These are phyloP conservation scores for Tanacetum coccineum DNA, from an alignment of 129 eudicot species.

Conservation along the genomic window DNA sequence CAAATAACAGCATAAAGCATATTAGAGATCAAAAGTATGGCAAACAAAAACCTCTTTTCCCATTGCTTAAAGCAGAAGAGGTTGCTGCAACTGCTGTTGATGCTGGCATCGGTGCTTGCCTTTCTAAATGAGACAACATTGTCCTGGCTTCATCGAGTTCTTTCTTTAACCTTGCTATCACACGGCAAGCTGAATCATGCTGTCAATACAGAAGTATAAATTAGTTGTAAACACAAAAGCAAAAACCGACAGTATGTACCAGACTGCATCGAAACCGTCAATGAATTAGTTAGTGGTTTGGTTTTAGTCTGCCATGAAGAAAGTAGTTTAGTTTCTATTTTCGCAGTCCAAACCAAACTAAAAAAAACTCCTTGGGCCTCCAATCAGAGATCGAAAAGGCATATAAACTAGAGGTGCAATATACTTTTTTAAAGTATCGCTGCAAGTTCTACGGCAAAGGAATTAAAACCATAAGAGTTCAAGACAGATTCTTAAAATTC, in stretches of 20 bases:
- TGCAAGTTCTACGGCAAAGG: no score
- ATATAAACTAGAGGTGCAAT: no score
- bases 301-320: no score
- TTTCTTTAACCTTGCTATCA: slow-evolving; percentile 94
- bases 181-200: slow-evolving; percentile 99
- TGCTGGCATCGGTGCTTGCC: slow-evolving; percentile 70
- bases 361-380: no score
- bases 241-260: not conserved
- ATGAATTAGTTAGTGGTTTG: not conserved
- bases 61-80: slow-evolving; percentile 75
- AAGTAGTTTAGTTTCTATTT: no score
- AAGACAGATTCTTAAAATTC: no score
- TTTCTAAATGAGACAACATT: slow-evolving; percentile 80
- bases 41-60: slow-evolving; percentile 77
- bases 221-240: not conserved
- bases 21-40: slow-evolving; percentile 3
- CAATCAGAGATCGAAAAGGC: no score
- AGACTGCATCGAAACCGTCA: not conserved
- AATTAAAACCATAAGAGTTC: no score
- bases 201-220: slow-evolving; percentile 30
- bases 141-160: slow-evolving; percentile 98
- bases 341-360: no score
- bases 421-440: no score
- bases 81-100: slow-evolving; percentile 42
- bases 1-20: not conserved